Conservation (phyloP, 73 alveolate species). For the Paramecium biaurelia region DNA sequence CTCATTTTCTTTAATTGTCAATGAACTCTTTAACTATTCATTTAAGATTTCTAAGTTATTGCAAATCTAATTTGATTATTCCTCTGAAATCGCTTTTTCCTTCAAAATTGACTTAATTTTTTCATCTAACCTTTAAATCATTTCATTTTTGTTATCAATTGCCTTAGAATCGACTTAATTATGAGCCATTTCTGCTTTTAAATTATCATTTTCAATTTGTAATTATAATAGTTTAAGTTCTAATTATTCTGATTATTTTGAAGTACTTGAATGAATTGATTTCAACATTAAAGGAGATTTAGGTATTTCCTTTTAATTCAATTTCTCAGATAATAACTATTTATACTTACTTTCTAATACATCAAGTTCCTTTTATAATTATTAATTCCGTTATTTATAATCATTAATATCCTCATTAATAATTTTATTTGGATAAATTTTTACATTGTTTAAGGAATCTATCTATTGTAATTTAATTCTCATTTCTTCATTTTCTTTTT, state of each 20-base stretch:
- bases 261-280: neutral
- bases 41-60: neutral
- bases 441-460: neutral
- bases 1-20: neutral
- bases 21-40: neutral
- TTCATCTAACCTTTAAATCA: slow-evolving; percentile 13
- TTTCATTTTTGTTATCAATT: slow-evolving; percentile 33
- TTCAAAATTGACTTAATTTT: neutral
- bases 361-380: neutral
- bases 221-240: slow-evolving; percentile 25
- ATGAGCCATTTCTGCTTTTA: slow-evolving; percentile 48
- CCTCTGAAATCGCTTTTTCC: slow-evolving; percentile 14
- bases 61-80: neutral
- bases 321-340: neutral
- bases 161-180: slow-evolving; percentile 15
- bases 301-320: neutral
- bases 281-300: neutral
- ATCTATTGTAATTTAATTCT: neutral
- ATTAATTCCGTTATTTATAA: too few species aligned
- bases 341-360: slow-evolving; percentile 3
- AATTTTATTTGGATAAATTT: neutral
- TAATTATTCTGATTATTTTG: neutral
- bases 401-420: neutral
- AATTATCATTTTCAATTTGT: slow-evolving; percentile 47
- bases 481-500: slow-evolving; percentile 31